phyloP scores from a whole-genome alignment of 2,329 filamentous ascomycete species.

The Cephalotrichum gorgonifer region DNA sequence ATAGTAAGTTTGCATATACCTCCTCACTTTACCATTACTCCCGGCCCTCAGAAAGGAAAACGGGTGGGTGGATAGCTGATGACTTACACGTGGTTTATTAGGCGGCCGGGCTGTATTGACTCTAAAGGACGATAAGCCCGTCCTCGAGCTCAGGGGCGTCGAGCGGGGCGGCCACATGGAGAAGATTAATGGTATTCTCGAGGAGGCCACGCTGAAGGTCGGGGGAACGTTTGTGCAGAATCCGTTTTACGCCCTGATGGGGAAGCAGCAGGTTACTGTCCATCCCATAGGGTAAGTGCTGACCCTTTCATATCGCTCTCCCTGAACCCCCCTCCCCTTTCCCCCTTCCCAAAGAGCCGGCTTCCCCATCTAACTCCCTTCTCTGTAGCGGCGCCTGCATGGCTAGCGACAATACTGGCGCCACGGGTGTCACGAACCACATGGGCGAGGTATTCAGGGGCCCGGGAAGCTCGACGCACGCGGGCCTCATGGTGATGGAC shows the following conservation, averaged over 20 bases:
- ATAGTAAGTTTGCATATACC: slow-evolving; percentile 29
- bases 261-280: slow-evolving; percentile 50
- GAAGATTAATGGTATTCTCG: slow-evolving; percentile 39
- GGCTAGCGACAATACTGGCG: slow-evolving; percentile 45
- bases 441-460: slow-evolving; percentile 49
- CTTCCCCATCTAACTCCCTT: neutral
- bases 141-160: slow-evolving; percentile 49
- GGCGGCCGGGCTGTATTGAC: slow-evolving; percentile 49
- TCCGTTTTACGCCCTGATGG: slow-evolving; percentile 45
- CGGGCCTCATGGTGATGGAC: slow-evolving; percentile 52
- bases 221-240: slow-evolving; percentile 51
- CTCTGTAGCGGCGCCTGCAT: slow-evolving; percentile 49
- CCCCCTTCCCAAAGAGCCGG: slow-evolving; percentile 4
- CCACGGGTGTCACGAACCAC: slow-evolving; percentile 50
- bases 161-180: slow-evolving; percentile 44
- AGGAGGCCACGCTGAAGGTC: slow-evolving; percentile 42
- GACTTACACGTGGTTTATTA: slow-evolving; percentile 10
- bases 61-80: neutral
- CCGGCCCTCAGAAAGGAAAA: neutral
- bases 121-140: slow-evolving; percentile 47
- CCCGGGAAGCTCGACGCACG: slow-evolving; percentile 35
- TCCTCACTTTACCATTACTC: no score
- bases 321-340: slow-evolving; percentile 7
- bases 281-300: slow-evolving; percentile 55
- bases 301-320: no score